phyloP scores from a whole-genome alignment of 1,284 basidiomycete species.

The Phellopilus nigrolimitatus region DNA sequence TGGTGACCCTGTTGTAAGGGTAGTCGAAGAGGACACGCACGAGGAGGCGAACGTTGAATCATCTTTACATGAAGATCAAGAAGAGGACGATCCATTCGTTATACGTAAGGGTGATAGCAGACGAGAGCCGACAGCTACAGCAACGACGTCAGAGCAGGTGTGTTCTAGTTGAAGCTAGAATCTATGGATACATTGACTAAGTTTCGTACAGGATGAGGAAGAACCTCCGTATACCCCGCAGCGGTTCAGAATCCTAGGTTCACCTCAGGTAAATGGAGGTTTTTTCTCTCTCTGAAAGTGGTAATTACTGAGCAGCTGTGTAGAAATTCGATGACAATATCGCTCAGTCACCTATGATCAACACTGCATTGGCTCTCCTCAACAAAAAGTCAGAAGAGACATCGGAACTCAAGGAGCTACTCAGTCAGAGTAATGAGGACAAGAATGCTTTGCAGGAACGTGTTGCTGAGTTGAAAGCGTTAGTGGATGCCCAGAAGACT shows the following conservation, averaged over 20 bases:
- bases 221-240: constrained; percentile 5
- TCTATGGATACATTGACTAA: not conserved
- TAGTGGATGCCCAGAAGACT: constrained; percentile 5
- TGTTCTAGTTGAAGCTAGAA: not conserved
- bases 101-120: not conserved
- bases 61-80: constrained; percentile 2
- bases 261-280: constrained; percentile 5
- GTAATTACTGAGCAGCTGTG: not conserved
- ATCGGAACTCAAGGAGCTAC: constrained; percentile 24
- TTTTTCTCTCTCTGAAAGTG: not conserved
- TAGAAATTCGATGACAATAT: constrained; percentile 11
- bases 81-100: constrained; percentile 14
- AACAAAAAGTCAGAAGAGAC: constrained; percentile 37
- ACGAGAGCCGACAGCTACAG: constrained; percentile 7
- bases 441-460: constrained; percentile 7
- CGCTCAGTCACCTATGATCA: constrained; percentile 29
- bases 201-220: constrained; percentile 4
- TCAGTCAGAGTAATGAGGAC: constrained; percentile 9
- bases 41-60: constrained; percentile 11
- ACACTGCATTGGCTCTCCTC: constrained; percentile 31
- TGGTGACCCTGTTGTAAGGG: not conserved
- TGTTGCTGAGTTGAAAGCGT: constrained; percentile 15
- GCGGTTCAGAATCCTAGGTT: constrained; percentile 16
- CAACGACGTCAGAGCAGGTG: constrained; percentile 14
- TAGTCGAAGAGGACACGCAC: not conserved